Conservation (phyloP, 768 basidiomycete genomes). For the Mycena filopes region DNA sequence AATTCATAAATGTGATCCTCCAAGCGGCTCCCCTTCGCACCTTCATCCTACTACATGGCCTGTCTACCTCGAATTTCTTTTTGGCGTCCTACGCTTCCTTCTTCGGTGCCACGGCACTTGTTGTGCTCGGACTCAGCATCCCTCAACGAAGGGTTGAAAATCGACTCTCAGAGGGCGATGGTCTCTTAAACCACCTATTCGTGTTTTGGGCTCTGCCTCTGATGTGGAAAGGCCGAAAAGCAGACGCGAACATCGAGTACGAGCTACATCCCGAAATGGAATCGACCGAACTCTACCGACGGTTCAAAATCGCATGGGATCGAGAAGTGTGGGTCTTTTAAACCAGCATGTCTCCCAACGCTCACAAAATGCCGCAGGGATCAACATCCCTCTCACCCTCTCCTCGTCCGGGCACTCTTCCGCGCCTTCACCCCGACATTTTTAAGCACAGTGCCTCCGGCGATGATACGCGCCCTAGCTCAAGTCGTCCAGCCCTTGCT, state of each 20-base stretch:
- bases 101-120: constrained; percentile 11
- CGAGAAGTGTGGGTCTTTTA: constrained; percentile 16
- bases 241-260: constrained; percentile 1
- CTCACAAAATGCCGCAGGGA: not conserved
- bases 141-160: not conserved
- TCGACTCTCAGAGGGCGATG: constrained; percentile 13
- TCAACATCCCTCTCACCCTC: constrained; percentile 19
- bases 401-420: constrained; percentile 24
- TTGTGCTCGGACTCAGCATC: constrained; percentile 22
- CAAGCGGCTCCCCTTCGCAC: constrained; percentile 26
- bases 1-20: constrained; percentile 21
- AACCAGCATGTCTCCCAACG: not conserved
- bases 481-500: constrained; percentile 29
- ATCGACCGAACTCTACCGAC: constrained; percentile 21
- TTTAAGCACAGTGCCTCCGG: constrained; percentile 25
- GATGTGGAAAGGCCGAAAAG: constrained; percentile 25
- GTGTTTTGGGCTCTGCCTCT: constrained; percentile 28
- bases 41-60: constrained; percentile 10
- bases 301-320: constrained; percentile 26
- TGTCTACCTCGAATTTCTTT: constrained; percentile 19
- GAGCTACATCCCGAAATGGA: constrained; percentile 25
- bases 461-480: constrained; percentile 20
- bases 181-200: constrained; percentile 28
- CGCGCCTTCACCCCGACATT: constrained; percentile 25
- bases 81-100: constrained; percentile 9